A percentile compares a stretch with the other conserved stretches of the same genome.
Conservation (phyloP, 169 alveolate genomes). For the Plasmodium knowlesi region DNA sequence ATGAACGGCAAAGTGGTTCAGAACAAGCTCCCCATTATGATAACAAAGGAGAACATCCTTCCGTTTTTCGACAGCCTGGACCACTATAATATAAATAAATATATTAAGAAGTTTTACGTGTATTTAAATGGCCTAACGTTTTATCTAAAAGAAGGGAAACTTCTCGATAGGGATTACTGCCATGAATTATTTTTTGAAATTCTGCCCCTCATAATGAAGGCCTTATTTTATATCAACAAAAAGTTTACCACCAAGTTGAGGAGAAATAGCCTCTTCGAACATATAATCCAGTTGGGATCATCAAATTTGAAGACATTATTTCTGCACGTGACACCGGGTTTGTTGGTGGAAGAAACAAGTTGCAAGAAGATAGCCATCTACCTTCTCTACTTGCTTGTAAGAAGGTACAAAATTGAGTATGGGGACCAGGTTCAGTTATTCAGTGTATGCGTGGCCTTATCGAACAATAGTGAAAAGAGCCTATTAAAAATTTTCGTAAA, state of each 20-base stretch:
- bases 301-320: slow-evolving; percentile 12
- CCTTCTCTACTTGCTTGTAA: slow-evolving; percentile 43
- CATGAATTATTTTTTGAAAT: slow-evolving; percentile 15
- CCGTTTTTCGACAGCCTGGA: slow-evolving; percentile 25
- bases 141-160: slow-evolving; percentile 40
- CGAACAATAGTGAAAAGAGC: slow-evolving; percentile 18
- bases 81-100: slow-evolving; percentile 44
- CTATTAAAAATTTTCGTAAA: slow-evolving; percentile 33
- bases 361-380: slow-evolving; percentile 44
- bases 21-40: slow-evolving; percentile 30
- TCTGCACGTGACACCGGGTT: slow-evolving; percentile 67
- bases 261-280: slow-evolving; percentile 45
- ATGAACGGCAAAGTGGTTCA: slow-evolving; percentile 11
- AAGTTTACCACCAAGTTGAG: slow-evolving; percentile 31
- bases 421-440: slow-evolving; percentile 48
- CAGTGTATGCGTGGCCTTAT: slow-evolving; percentile 9
- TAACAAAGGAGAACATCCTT: slow-evolving; percentile 34
- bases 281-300: slow-evolving; percentile 35
- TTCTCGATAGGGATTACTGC: slow-evolving; percentile 33
- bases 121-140: slow-evolving; percentile 37
- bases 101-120: slow-evolving; percentile 38
- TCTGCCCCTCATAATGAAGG: slow-evolving; percentile 51
- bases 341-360: slow-evolving; percentile 44
- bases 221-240: slow-evolving; percentile 67
- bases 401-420: slow-evolving; percentile 39